phyloP scores from a whole-genome alignment of 805 yeast genomes.

The Metschnikowia aberdeeniae region DNA sequence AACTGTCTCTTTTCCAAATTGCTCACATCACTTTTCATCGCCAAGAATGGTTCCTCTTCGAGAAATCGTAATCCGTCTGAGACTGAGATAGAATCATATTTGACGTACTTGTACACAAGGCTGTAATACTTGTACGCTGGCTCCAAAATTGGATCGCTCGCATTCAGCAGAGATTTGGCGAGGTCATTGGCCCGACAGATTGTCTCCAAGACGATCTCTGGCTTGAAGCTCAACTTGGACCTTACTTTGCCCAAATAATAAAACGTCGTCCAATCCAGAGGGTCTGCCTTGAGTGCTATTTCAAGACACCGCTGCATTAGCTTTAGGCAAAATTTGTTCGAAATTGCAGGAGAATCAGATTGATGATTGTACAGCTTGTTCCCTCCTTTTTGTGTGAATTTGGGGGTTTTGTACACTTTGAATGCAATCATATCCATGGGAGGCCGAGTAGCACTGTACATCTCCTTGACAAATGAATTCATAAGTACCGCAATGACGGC shows the following conservation, averaged over 20 bases:
- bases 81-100: constrained; percentile 28
- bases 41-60: constrained; percentile 35
- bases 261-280: constrained; percentile 57
- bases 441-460: constrained; percentile 54
- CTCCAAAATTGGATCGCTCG: constrained; percentile 60
- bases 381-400: constrained; percentile 24
- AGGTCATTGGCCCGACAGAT: constrained; percentile 17
- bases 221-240: constrained; percentile 41
- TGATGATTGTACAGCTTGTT: constrained; percentile 25
- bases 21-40: constrained; percentile 5
- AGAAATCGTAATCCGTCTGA: constrained; percentile 33
- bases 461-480: constrained; percentile 52
- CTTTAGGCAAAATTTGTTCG: constrained; percentile 29
- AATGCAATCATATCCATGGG: constrained; percentile 67
- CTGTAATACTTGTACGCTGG: constrained; percentile 71
- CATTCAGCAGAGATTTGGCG: neutral
- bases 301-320: constrained; percentile 41
- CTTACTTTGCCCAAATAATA: constrained; percentile 58
- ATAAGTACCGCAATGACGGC: constrained; percentile 44
- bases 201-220: constrained; percentile 34
- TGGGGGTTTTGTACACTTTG: constrained; percentile 36
- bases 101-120: constrained; percentile 52
- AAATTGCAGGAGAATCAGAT: constrained; percentile 20
- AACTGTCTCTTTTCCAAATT: constrained; percentile 24
- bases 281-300: constrained; percentile 42